Evolutionary conservation across 177 flowering plant species (phyloP), one percentile per base, ranked within the genome.

Genomic region (Tripterygium wilfordii): DNA sequence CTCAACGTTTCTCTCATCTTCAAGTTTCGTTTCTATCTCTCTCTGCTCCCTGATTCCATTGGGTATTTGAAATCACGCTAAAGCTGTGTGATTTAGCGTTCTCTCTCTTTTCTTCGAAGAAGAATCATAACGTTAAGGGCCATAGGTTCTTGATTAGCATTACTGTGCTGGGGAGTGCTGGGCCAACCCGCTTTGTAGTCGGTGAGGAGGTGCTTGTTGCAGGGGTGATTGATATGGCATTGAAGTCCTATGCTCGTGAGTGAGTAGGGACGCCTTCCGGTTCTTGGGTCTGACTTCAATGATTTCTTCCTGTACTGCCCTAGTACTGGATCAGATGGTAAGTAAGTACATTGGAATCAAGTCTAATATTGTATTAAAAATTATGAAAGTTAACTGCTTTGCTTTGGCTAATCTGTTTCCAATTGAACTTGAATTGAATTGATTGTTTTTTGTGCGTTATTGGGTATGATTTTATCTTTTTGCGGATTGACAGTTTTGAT

Each of bases 91-190:
- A n/a, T n/a, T n/a, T n/a, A n/a, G n/a, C n/a, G n/a, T n/a, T n/a
- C n/a, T n/a, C n/a, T n/a, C n/a, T n/a, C n/a, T n/a, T n/a, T n/a
- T n/a, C n/a, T n/a, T n/a, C n/a, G 26, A 40, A 40, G 25, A 40
- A 40, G 44, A 40, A 40, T 4, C 14, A 14, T 14, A 14, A 22
- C 22, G 44, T 20, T 5, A 40, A 40, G 26, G 22, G 8, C 25
- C 20, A 20, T 12, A 40, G 44, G 44, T 40, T 40, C 8, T 40
- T 40, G 44, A 23, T 40, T 3, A 40, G 13, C 4, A 22, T 40
- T 17, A 78, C 42, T 36, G 80, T 85, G 5, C 45, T 78, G 2
- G 94, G 94, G 0, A 85, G 94, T 46, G 64, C 82, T 1, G 94
- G 94, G 15, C 85, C 89, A 0, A 41, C 82, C 8, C 63, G 83